Conservation (phyloP, 345 rosid genomes). For the Brassica juncea region DNA sequence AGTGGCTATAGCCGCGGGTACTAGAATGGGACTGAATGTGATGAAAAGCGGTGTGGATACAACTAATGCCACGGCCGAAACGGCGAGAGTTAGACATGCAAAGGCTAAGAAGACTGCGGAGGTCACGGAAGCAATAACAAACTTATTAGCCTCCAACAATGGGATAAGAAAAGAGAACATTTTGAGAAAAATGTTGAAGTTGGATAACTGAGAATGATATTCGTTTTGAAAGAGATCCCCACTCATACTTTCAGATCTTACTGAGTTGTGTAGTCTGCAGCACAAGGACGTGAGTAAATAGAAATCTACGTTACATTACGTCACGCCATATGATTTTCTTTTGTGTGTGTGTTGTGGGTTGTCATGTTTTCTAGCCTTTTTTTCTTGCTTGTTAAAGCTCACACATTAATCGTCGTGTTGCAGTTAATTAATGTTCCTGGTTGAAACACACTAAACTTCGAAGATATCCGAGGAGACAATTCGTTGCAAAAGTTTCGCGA, state of each 20-base stretch:
- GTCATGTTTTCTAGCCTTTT: neutral
- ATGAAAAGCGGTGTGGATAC: slow-evolving; percentile 70
- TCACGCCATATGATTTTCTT: slow-evolving; percentile 17
- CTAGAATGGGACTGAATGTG: slow-evolving; percentile 81
- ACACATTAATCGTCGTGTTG: neutral
- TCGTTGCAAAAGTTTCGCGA: neutral
- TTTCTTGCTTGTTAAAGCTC: neutral
- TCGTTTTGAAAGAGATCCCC: slow-evolving; percentile 3
- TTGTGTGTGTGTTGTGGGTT: neutral
- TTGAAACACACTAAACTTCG: neutral
- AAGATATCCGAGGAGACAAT: neutral
- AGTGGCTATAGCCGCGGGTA: slow-evolving; percentile 63
- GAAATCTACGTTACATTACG: slow-evolving; percentile 20
- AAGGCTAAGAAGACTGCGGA: slow-evolving; percentile 66
- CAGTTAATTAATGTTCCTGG: neutral
- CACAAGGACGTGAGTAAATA: slow-evolving; percentile 26
- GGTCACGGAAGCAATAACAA: slow-evolving; percentile 50
- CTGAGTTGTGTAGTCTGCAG: slow-evolving; percentile 25
- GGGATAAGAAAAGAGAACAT: slow-evolving; percentile 24
- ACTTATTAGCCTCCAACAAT: slow-evolving; percentile 24
- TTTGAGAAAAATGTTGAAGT: neutral
- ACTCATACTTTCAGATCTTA: slow-evolving; percentile 19
- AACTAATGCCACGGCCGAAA: slow-evolving; percentile 63
- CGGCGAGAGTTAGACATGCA: slow-evolving; percentile 56
- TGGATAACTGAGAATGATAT: neutral